phyloP scores from a whole-genome alignment of 495 filamentous ascomycete genomes.

The Penicillium mononematosum region DNA sequence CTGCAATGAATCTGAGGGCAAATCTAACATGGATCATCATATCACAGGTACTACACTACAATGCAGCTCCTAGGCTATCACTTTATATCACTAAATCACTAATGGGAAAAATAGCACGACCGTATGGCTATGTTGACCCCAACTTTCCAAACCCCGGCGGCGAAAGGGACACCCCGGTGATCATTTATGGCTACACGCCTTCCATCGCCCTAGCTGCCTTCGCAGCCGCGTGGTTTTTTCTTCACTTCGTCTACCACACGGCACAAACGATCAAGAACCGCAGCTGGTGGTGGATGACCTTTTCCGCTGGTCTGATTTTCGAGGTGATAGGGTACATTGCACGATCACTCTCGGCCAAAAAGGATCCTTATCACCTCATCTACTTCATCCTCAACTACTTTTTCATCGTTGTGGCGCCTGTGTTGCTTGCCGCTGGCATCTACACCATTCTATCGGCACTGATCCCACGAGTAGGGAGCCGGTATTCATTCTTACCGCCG shows the following conservation, averaged over 20 bases:
- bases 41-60: neutral
- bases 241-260: conserved; percentile 15
- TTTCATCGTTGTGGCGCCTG: conserved; percentile 57
- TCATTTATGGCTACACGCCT: conserved; percentile 23
- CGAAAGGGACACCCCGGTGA: conserved; percentile 12
- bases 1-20: neutral
- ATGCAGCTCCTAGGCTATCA: neutral
- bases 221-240: conserved; percentile 18
- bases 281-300: conserved; percentile 35
- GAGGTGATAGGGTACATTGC: conserved; percentile 49
- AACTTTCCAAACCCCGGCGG: conserved; percentile 15
- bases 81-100: neutral
- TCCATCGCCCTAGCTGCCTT: conserved; percentile 18
- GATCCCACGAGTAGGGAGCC: conserved; percentile 30
- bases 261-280: conserved; percentile 11
- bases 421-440: conserved; percentile 54
- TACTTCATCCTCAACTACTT: conserved; percentile 60
- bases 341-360: conserved; percentile 37
- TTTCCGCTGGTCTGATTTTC: conserved; percentile 48
- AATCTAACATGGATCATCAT: neutral
- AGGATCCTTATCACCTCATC: conserved; percentile 48
- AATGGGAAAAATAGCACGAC: conserved; percentile 1
- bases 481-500: conserved; percentile 28
- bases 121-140: conserved; percentile 19
- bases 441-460: conserved; percentile 50